Base-by-base conservation (phyloP, 768 basidiomycete genomes). In the Termitomyces sp. region DNA sequence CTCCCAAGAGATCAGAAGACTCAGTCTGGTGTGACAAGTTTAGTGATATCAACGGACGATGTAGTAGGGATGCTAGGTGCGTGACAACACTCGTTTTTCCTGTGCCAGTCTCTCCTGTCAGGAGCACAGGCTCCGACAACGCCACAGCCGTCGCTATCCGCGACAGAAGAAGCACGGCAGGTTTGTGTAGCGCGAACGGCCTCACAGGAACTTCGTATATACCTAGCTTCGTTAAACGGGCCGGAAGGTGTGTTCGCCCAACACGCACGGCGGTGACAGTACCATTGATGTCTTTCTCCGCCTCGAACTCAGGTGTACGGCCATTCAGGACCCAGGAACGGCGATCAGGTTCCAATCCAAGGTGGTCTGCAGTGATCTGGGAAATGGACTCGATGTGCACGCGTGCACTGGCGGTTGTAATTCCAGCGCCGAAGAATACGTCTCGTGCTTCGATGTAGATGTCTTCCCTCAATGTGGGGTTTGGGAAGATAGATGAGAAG, bases 91-190 rank as follows among this genome's bases (percentile, higher is more conserved):
- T 95, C 0, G 97, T 99, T 73, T 99, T 99, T 15, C 97, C 97
- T 1, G 97, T 99, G n/a, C 97, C 97, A 2, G 97, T 99, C 76
- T 99, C 97, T 48, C 97, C 97, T 0, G 95, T 94, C 27, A 99
- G 81, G 8, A 99, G 81, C 5, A 95, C 78, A 5, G 97, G 94
- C 68, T 99, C 97, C 15, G 73, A 73, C 48, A 89, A 76, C 0
- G 86, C 78, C 48, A 94, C 77, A 0, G 89, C 83, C 22, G 84
- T 86, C 2, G 86, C 84, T 39, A 98, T 87, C 16, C 92, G 84
- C 22, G 92, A 89, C 36, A 98, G 80, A 3, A 98, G 78, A 33
- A 82, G 73, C 0, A 89, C 73, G 0, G 94, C 94, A 0, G 94
- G 95, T 56, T 85, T 84, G 66, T 98, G 96, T 73, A 98, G 75